phyloP scores from a whole-genome alignment of 768 basidiomycete genomes.

The Boletus barrowsii region DNA sequence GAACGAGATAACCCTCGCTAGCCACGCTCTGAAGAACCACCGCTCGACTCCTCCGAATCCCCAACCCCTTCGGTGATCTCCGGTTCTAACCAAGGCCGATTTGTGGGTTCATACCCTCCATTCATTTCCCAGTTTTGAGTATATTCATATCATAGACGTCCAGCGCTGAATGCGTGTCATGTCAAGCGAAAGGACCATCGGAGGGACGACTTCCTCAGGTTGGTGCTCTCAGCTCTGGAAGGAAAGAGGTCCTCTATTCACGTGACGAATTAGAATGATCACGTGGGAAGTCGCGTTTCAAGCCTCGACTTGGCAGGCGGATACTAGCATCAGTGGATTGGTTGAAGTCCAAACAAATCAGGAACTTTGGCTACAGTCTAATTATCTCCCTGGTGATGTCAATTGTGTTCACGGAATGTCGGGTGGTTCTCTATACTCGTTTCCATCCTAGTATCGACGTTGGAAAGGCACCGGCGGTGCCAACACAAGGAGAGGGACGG shows the following conservation, averaged over 20 bases:
- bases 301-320: too few species aligned
- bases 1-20: neutral
- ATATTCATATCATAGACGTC: neutral
- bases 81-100: neutral
- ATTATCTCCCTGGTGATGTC: too few species aligned
- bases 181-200: constrained; percentile 1
- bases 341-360: too few species aligned
- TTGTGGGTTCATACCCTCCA: neutral
- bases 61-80: constrained; percentile 4
- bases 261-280: constrained; percentile 22
- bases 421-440: too few species aligned
- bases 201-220: constrained; percentile 2
- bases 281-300: constrained; percentile 15
- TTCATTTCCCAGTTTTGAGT: neutral
- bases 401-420: too few species aligned
- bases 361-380: too few species aligned
- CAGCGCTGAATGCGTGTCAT: constrained; percentile 1
- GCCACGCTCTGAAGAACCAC: neutral
- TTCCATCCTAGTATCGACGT: too few species aligned
- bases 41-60: constrained; percentile 2
- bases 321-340: too few species aligned
- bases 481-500: too few species aligned
- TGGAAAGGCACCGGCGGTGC: too few species aligned
- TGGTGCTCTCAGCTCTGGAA: neutral
- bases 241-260: constrained; percentile 12